These are phyloP conservation scores for Neurospora discreta DNA, from an alignment of 495 filamentous ascomycete species.

Conservation along the genomic window DNA sequence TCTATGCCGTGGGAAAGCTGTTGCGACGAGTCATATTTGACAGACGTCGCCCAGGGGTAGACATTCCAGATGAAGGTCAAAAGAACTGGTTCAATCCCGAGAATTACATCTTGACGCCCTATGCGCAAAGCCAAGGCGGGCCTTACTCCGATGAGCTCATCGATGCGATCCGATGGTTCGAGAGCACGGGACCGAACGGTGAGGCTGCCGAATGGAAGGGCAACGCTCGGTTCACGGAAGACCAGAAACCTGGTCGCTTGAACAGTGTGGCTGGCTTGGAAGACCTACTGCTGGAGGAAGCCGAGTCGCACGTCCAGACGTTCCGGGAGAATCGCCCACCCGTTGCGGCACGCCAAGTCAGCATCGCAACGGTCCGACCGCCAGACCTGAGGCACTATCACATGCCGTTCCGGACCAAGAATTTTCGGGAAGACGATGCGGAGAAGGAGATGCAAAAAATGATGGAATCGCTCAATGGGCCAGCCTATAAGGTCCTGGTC, in stretches of 20 bases:
- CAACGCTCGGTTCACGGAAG: not conserved
- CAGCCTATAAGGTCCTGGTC: not conserved
- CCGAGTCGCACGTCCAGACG: not conserved
- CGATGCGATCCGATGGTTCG: not conserved
- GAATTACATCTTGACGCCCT: not conserved
- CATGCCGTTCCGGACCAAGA: not conserved
- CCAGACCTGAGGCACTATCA: not conserved
- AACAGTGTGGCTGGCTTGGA: not conserved
- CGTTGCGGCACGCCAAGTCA: not conserved
- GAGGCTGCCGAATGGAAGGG: not conserved
- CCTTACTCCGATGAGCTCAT: not conserved
- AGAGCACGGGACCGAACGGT: not conserved
- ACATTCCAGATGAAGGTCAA: not conserved
- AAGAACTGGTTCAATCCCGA: not conserved
- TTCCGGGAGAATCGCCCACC: not conserved
- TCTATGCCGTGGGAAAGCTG: conserved; percentile 1
- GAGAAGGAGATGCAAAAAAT: not conserved
- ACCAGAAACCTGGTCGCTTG: not conserved
- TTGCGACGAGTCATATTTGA: not conserved
- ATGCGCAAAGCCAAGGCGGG: not conserved
- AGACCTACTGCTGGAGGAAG: not conserved
- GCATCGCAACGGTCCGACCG: not conserved
- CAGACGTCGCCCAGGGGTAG: not conserved
- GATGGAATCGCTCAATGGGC: not conserved
- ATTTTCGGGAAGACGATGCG: not conserved